phyloP scores from a whole-genome alignment of 1,139 yeast genomes.

The Scheffersomyces quercinus region DNA sequence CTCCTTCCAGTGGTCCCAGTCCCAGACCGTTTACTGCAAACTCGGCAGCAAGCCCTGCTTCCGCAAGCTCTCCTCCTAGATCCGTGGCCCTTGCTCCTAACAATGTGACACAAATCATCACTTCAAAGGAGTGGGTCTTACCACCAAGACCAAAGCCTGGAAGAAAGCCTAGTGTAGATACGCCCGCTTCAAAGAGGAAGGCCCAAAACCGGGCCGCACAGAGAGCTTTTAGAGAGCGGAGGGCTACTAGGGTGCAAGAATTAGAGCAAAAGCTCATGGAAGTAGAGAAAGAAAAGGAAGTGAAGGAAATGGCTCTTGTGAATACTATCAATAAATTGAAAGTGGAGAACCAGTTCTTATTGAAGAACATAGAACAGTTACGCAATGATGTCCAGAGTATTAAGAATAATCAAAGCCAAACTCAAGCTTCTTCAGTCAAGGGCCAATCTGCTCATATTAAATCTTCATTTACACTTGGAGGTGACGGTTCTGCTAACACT shows the following conservation, averaged over 20 bases:
- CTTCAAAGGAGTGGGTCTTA: conserved; percentile 87
- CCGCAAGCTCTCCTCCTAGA: not conserved
- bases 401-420: not conserved
- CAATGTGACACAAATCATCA: conserved; percentile 46
- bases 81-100: conserved; percentile 2
- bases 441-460: conserved; percentile 8
- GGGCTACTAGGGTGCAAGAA: conserved; percentile 64
- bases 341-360: conserved; percentile 39
- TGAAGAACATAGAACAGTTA: conserved; percentile 39
- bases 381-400: conserved; percentile 17
- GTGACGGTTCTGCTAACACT: conserved; percentile 10
- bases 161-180: conserved; percentile 75
- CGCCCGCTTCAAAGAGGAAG: conserved; percentile 76
- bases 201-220: conserved; percentile 97
- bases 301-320: conserved; percentile 60
- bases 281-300: conserved; percentile 64
- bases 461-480: conserved; percentile 12
- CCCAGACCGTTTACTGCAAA: conserved; percentile 2
- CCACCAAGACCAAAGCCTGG: conserved; percentile 95
- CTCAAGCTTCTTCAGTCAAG: conserved; percentile 2
- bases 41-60: conserved; percentile 4
- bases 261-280: conserved; percentile 51
- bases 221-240: conserved; percentile 81
- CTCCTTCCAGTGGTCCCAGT: conserved; percentile 13
- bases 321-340: conserved; percentile 46